Percentiles rank a stretch among this genome's conserved stretches.
These are phyloP conservation scores for Letharia columbiana DNA, from an alignment of 495 filamentous ascomycete species.

Conservation along the genomic window DNA sequence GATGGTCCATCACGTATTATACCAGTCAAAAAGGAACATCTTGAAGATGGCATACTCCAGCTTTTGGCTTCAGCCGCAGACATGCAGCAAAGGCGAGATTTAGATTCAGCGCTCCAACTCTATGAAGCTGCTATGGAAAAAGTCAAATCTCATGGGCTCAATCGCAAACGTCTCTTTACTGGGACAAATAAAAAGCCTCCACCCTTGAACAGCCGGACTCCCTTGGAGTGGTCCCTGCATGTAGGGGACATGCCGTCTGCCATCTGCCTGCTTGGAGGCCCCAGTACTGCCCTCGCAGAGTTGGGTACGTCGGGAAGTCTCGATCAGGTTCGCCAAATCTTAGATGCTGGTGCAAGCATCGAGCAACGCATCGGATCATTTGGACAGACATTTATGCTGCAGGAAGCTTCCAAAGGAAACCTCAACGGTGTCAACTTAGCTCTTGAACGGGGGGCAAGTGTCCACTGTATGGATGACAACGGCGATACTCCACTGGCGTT, in stretches of 20 bases:
- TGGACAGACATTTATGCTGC: slow-evolving; percentile 20
- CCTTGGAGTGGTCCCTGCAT: slow-evolving; percentile 16
- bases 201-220: slow-evolving; percentile 17
- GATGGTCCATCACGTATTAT: slow-evolving; percentile 12
- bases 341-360: slow-evolving; percentile 16
- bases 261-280: slow-evolving; percentile 15
- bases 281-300: slow-evolving; percentile 11
- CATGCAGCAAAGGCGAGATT: slow-evolving; percentile 19
- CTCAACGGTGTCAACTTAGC: slow-evolving; percentile 15
- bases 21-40: slow-evolving; percentile 14
- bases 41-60: slow-evolving; percentile 18
- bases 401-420: slow-evolving; percentile 17
- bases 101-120: slow-evolving; percentile 17
- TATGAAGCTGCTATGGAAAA: slow-evolving; percentile 20
- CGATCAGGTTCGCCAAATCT: slow-evolving; percentile 9
- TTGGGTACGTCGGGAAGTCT: slow-evolving; percentile 3
- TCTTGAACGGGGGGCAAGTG: slow-evolving; percentile 6
- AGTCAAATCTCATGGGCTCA: slow-evolving; percentile 12
- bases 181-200: slow-evolving; percentile 18
- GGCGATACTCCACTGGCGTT: slow-evolving; percentile 27
- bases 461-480: slow-evolving; percentile 16
- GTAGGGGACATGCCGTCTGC: slow-evolving; percentile 16
- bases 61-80: slow-evolving; percentile 18
- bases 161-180: slow-evolving; percentile 12
- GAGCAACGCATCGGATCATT: slow-evolving; percentile 13